Evolutionary conservation across 2,329 filamentous ascomycete species (phyloP).

Genomic region (Didymella keratinophila): DNA sequence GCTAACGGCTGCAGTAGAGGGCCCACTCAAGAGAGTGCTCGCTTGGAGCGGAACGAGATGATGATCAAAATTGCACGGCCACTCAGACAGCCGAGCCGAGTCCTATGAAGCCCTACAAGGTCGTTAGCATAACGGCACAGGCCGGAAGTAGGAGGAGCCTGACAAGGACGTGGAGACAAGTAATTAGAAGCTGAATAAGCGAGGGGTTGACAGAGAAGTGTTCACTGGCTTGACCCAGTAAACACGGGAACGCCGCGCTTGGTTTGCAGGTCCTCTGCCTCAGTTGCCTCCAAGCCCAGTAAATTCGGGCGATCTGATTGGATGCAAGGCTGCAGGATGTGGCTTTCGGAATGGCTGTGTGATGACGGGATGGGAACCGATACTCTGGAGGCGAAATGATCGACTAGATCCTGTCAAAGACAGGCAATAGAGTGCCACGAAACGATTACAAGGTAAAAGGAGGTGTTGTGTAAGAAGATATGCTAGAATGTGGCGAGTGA

Average conservation of each 20-base stretch:
- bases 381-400: slow-evolving; percentile 49
- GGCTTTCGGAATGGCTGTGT: slow-evolving; percentile 43
- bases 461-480: slow-evolving; percentile 35
- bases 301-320: slow-evolving; percentile 38
- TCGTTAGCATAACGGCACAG: slow-evolving; percentile 41
- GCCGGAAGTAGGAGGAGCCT: slow-evolving; percentile 26
- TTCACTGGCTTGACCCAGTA: slow-evolving; percentile 34
- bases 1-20: slow-evolving; percentile 44
- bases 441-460: slow-evolving; percentile 28
- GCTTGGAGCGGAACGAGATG: slow-evolving; percentile 50
- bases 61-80: slow-evolving; percentile 46
- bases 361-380: slow-evolving; percentile 43
- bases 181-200: slow-evolving; percentile 35
- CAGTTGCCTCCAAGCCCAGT: slow-evolving; percentile 43
- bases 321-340: slow-evolving; percentile 33
- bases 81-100: slow-evolving; percentile 43
- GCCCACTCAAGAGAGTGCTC: slow-evolving; percentile 42
- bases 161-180: slow-evolving; percentile 37
- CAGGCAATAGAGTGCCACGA: slow-evolving; percentile 20
- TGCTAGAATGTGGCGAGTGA: slow-evolving; percentile 48
- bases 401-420: slow-evolving; percentile 23
- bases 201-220: slow-evolving; percentile 30
- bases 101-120: slow-evolving; percentile 42
- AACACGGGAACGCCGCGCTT: slow-evolving; percentile 44
- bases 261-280: slow-evolving; percentile 43